Percentiles rank a stretch among this genome's conserved stretches.
These are phyloP conservation scores for Saturnispora diversa DNA, from an alignment of 805 yeast species.

Conservation along the genomic window DNA sequence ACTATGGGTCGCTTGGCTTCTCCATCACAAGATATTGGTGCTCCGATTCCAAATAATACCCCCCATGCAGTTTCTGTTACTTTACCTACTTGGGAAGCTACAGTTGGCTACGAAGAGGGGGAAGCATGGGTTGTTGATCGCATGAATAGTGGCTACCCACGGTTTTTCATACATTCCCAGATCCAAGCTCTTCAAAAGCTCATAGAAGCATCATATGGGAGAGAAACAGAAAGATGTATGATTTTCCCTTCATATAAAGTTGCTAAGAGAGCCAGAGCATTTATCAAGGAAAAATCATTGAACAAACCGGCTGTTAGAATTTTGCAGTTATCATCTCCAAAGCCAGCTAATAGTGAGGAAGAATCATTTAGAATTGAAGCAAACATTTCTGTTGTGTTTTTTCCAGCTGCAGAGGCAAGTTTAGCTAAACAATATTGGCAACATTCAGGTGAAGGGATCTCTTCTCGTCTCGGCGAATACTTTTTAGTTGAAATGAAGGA, in stretches of 20 bases:
- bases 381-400: constrained; percentile 71
- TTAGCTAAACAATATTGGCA: constrained; percentile 91
- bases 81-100: constrained; percentile 91
- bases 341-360: constrained; percentile 55
- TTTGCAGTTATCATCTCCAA: constrained; percentile 63
- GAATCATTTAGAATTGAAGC: constrained; percentile 54
- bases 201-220: constrained; percentile 63
- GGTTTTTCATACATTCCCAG: constrained; percentile 63
- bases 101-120: constrained; percentile 88
- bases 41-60: constrained; percentile 80
- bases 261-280: constrained; percentile 82
- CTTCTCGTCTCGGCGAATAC: constrained; percentile 84
- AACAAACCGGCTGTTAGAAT: constrained; percentile 43
- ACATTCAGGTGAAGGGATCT: constrained; percentile 94
- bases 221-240: constrained; percentile 67
- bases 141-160: constrained; percentile 84
- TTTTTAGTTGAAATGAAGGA: constrained; percentile 52
- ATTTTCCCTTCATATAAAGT: constrained; percentile 69
- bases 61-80: constrained; percentile 94
- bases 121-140: constrained; percentile 67
- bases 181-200: constrained; percentile 49
- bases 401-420: constrained; percentile 48
- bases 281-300: constrained; percentile 42
- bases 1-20: constrained; percentile 8
- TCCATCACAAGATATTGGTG: constrained; percentile 52